Evolutionary conservation across 306 rosid species (phyloP).

Genomic region (Adenanthera pavonina): DNA sequence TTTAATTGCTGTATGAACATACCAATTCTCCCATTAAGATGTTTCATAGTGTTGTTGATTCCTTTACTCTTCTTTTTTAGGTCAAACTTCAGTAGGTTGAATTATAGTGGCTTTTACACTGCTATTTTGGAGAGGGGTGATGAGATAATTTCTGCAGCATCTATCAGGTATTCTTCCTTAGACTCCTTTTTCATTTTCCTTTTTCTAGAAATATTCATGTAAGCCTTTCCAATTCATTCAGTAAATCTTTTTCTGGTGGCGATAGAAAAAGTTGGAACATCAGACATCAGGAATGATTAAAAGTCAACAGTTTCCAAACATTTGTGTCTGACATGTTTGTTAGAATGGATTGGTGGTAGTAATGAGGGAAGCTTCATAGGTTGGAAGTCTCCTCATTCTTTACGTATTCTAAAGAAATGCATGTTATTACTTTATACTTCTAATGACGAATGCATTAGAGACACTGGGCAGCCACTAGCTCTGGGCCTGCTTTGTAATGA

Average conservation of each 20-base stretch:
- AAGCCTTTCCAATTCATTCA: background rate
- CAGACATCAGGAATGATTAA: background rate
- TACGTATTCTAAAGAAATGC: constrained; percentile 9
- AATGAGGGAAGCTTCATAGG: constrained; percentile 8
- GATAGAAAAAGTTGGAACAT: background rate
- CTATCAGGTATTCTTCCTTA: constrained; percentile 65
- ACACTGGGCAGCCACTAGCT: constrained; percentile 8
- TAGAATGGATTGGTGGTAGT: constrained; percentile 19
- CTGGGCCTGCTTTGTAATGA: background rate
- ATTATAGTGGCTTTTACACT: constrained; percentile 85
- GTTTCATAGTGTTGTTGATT: constrained; percentile 21
- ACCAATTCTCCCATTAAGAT: background rate
- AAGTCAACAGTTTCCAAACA: background rate
- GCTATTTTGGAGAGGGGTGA: constrained; percentile 96
- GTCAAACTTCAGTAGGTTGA: constrained; percentile 91
- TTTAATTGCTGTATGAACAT: background rate
- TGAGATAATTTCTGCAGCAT: constrained; percentile 92
- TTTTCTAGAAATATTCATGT: constrained; percentile 3
- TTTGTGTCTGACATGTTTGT: constrained; percentile 1
- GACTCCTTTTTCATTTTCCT: background rate
- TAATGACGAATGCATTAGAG: constrained; percentile 1
- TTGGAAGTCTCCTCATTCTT: constrained; percentile 2
- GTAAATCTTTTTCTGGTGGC: background rate
- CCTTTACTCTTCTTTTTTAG: constrained; percentile 50
- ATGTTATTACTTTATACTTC: constrained; percentile 19